Percentiles rank a stretch among this genome's conserved stretches.
These are phyloP conservation scores for Phoma sp. DNA, from an alignment of 2,329 filamentous ascomycete genomes.

Conservation along the genomic window DNA sequence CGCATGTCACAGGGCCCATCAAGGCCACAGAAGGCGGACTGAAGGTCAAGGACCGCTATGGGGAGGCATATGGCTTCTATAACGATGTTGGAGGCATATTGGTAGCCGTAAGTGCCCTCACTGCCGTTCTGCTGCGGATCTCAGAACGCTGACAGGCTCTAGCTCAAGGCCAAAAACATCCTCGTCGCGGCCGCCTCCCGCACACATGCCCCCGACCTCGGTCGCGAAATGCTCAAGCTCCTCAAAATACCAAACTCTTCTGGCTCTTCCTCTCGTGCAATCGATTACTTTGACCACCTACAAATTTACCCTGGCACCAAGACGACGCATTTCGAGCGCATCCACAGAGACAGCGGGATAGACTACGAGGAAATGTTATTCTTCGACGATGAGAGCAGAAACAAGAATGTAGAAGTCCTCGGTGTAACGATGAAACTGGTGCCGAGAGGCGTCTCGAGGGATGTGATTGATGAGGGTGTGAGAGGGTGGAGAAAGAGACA, in stretches of 20 bases:
- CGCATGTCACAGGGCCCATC: constrained; percentile 81
- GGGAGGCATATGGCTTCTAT: constrained; percentile 58
- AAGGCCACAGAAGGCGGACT: constrained; percentile 56
- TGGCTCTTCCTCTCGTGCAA: constrained; percentile 50
- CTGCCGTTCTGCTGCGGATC: accelerated
- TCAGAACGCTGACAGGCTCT: constrained; percentile 27
- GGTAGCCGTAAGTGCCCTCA: constrained; percentile 38
- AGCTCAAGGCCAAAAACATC: constrained; percentile 56
- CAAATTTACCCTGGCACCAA: constrained; percentile 79
- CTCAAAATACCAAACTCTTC: constrained; percentile 68
- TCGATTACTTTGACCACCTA: constrained; percentile 64
- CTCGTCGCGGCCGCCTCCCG: constrained; percentile 79
- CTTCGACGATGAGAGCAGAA: constrained; percentile 91
- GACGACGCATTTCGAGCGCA: constrained; percentile 79
- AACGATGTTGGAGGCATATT: constrained; percentile 53
- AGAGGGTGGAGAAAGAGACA: constrained; percentile 80
- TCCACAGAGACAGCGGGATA: constrained; percentile 75
- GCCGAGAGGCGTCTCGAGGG: constrained; percentile 76
- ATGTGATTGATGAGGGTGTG: constrained; percentile 81
- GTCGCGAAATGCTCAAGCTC: constrained; percentile 78
- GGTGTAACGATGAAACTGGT: constrained; percentile 88
- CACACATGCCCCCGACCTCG: constrained; percentile 80
- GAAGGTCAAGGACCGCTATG: constrained; percentile 60
- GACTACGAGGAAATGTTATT: constrained; percentile 88
- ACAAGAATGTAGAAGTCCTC: constrained; percentile 79